Percentiles rank a stretch among this genome's conserved stretches.
Conservation (phyloP, 352 stramenopile species). For the Phytophthora sansomeana region DNA sequence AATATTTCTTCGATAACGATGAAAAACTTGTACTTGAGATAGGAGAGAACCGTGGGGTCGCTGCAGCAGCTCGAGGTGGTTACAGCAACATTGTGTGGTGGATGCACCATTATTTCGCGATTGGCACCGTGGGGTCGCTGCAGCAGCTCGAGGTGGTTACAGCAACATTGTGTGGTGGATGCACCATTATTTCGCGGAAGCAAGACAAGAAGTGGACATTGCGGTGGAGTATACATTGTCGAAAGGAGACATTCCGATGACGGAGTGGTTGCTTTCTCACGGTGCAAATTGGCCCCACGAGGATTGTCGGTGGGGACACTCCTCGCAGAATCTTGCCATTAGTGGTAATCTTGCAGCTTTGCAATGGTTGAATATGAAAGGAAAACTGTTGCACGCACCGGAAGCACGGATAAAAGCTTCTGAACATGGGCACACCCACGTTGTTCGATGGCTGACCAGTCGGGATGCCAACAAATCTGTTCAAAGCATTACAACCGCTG, state of each 20-base stretch:
- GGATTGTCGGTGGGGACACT: too few species aligned
- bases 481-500: background rate
- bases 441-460: slow-evolving; percentile 8
- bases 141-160: too few species aligned
- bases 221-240: background rate
- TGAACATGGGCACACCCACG: slow-evolving; percentile 5
- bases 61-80: too few species aligned
- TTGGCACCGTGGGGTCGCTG: too few species aligned
- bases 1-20: too few species aligned
- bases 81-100: too few species aligned
- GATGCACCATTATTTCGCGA: too few species aligned
- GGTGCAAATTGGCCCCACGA: slow-evolving; percentile 6
- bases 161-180: slow-evolving; percentile 10
- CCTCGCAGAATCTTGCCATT: background rate
- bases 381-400: slow-evolving; percentile 1
- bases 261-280: slow-evolving; percentile 1
- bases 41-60: too few species aligned
- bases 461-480: too few species aligned
- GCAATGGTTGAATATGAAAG: slow-evolving; percentile 4
- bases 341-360: background rate
- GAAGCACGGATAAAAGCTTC: too few species aligned
- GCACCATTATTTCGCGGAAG: background rate
- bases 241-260: background rate
- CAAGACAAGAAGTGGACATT: background rate
- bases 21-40: too few species aligned